These are phyloP conservation scores for Penicillium paxilli DNA, from an alignment of 495 filamentous ascomycete genomes.

Conservation along the genomic window DNA sequence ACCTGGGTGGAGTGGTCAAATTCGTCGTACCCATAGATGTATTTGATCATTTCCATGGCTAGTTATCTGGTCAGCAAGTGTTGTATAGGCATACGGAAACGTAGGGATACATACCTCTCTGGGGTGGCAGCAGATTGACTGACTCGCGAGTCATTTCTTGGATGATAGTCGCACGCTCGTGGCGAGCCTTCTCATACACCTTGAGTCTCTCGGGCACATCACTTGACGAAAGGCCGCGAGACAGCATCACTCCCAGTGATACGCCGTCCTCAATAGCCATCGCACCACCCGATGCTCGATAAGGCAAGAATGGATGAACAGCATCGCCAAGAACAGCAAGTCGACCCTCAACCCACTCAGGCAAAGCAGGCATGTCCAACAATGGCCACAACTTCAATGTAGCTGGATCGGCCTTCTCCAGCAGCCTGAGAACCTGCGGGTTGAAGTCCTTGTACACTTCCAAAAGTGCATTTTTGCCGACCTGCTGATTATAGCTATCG, in stretches of 20 bases:
- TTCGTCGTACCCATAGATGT: slow-evolving; percentile 63
- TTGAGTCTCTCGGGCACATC: slow-evolving; percentile 54
- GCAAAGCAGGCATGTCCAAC: slow-evolving; percentile 57
- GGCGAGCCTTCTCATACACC: slow-evolving; percentile 58
- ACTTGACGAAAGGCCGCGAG: slow-evolving; percentile 30
- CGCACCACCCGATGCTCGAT: slow-evolving; percentile 55
- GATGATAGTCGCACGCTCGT: slow-evolving; percentile 53
- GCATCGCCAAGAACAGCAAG: slow-evolving; percentile 61
- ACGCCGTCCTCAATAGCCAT: slow-evolving; percentile 64
- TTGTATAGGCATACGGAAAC: background rate
- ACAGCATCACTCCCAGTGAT: slow-evolving; percentile 53
- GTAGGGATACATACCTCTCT: slow-evolving; percentile 15
- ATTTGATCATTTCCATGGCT: slow-evolving; percentile 51
- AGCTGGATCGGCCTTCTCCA: slow-evolving; percentile 48
- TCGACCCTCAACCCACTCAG: slow-evolving; percentile 49
- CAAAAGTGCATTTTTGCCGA: slow-evolving; percentile 45
- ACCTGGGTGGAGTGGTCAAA: slow-evolving; percentile 52
- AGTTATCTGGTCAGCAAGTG: background rate
- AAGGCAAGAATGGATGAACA: slow-evolving; percentile 60
- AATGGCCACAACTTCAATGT: slow-evolving; percentile 59
- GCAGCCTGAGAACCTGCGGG: slow-evolving; percentile 40
- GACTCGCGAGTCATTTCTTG: slow-evolving; percentile 50
- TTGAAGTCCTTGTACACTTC: slow-evolving; percentile 53
- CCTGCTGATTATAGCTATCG: slow-evolving; percentile 49
- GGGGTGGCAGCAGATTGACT: slow-evolving; percentile 19